Evolutionary conservation across 2,329 filamentous ascomycete genomes (phyloP).

Genomic region (Pseudonectria foliicola): DNA sequence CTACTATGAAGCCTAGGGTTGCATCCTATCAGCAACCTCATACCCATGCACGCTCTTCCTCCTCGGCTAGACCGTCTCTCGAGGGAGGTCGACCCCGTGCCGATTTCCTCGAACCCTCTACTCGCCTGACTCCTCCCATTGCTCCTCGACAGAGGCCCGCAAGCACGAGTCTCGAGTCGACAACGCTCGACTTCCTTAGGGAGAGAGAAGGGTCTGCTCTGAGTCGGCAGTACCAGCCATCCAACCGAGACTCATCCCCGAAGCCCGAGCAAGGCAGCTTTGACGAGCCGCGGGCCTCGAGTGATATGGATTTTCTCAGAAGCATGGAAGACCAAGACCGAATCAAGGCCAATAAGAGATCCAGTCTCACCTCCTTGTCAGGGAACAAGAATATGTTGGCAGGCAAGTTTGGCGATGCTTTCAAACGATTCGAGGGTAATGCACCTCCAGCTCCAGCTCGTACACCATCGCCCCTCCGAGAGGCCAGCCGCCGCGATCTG

Average conservation of each 20-base stretch:
- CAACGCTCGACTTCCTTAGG: slow-evolving; percentile 67
- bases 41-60: slow-evolving; percentile 19
- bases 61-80: slow-evolving; percentile 19
- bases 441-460: slow-evolving; percentile 26
- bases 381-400: slow-evolving; percentile 77
- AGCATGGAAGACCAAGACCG: slow-evolving; percentile 60
- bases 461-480: slow-evolving; percentile 44
- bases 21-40: slow-evolving; percentile 20
- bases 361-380: slow-evolving; percentile 64
- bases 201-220: slow-evolving; percentile 58
- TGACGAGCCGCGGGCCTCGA: slow-evolving; percentile 41
- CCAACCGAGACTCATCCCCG: slow-evolving; percentile 31
- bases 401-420: slow-evolving; percentile 87
- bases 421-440: slow-evolving; percentile 76
- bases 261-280: slow-evolving; percentile 29
- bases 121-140: slow-evolving; percentile 25
- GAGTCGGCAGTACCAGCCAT: slow-evolving; percentile 17
- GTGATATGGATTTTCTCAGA: slow-evolving; percentile 73
- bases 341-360: slow-evolving; percentile 54
- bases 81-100: slow-evolving; percentile 21
- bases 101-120: slow-evolving; percentile 17
- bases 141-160: slow-evolving; percentile 57
- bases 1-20: slow-evolving; percentile 12
- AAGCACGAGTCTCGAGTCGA: slow-evolving; percentile 78
- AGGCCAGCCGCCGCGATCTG: slow-evolving; percentile 42